phyloP scores from a whole-genome alignment of 306 rosid genomes.

The Cicer yamashitae region DNA sequence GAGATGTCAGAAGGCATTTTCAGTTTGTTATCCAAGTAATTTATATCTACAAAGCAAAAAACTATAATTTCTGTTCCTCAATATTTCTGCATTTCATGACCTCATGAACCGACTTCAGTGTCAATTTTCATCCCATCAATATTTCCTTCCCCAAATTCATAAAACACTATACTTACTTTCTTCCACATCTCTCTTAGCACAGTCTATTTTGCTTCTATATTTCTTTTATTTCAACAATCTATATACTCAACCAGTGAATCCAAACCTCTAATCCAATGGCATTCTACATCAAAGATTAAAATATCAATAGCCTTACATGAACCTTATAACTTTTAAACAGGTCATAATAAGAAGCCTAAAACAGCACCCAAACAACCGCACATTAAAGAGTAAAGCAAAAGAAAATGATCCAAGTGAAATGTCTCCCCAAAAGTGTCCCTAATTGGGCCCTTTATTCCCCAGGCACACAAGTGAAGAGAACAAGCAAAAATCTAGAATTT shows the following conservation, averaged over 20 bases:
- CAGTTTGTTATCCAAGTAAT: neutral
- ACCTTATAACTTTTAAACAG: neutral
- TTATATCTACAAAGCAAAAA: neutral
- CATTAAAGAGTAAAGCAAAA: neutral
- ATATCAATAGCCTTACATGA: neutral
- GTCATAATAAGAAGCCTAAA: neutral
- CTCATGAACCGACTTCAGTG: neutral
- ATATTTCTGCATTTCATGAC: neutral
- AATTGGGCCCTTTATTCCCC: neutral
- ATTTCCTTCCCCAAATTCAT: slow-evolving; percentile 11
- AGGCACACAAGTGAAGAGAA: neutral
- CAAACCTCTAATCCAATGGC: neutral
- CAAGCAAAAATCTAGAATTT: neutral
- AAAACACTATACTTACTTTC: neutral
- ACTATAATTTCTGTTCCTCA: neutral
- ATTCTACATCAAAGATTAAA: slow-evolving; percentile 17
- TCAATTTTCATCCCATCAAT: slow-evolving; percentile 7
- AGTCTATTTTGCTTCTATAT: neutral
- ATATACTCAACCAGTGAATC: neutral
- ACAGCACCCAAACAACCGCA: neutral
- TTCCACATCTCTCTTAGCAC: neutral
- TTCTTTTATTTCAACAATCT: neutral
- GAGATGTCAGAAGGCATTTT: neutral
- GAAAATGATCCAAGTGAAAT: neutral
- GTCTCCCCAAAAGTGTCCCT: neutral